Base-by-base conservation (phyloP, 2,329 filamentous ascomycete genomes). In the Cercospora beticola region DNA sequence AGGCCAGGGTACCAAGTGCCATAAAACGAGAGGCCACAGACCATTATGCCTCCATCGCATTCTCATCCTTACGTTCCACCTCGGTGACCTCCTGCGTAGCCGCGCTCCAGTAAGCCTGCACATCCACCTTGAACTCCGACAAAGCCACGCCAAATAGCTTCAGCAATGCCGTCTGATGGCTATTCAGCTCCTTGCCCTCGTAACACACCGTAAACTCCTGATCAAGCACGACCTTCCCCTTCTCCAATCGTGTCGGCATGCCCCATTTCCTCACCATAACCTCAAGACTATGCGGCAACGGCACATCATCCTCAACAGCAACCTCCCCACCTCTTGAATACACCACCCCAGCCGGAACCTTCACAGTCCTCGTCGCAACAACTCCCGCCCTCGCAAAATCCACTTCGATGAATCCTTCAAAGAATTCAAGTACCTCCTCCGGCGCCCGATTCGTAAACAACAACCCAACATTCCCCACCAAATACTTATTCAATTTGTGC, bases 341-440 rank as follows among this genome's bases (percentile, higher is more conserved):
- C 68, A 99, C 89, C 59, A 90, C 83, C n/a, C 95, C 95, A 0
- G 89, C 86, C 4, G 95, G 94, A 68, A 99, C 88, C 69, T 87
- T 88, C 81, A 98, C 94, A 64, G 86, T 87, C 74, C 93, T 88
- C 14, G 89, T 85, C 26, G 93, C 92, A 64, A 85, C 82, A 71
- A 89, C 89, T 73, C 95, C 95, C 68, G 94, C 93, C 79, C 95
- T 91, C 71, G 95, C 95, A 78, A 93, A 99, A 84, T 98, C 95
- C 76, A 91, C 89, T 74, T 92, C 90, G 16, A 87, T 82, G 78
- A 93, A 91, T 71, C 82, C 83, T 69, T 85, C 83, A 79, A 99
- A 94, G 84, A 93, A 94, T 62, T 87, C 81, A 70, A 87, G 82
- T 70, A 98, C 86, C 63, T 89, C 85, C 52, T 84, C 79, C 28